Evolutionary conservation across 768 basidiomycete genomes (phyloP).

Genomic region (Tulasnella sp.): DNA sequence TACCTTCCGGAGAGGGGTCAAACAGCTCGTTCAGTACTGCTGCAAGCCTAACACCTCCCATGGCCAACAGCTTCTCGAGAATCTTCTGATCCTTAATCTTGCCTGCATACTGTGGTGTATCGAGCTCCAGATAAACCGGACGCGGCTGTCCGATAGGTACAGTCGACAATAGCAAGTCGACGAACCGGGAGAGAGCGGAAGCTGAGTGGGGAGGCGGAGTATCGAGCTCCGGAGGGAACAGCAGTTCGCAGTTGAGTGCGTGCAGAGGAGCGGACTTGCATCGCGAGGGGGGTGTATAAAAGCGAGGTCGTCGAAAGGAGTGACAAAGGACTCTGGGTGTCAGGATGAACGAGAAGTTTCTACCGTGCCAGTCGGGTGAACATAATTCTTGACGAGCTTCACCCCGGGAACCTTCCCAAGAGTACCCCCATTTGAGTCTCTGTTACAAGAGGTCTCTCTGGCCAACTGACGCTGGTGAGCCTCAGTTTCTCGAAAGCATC

Average conservation of each 20-base stretch:
- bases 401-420: no score
- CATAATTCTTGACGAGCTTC: no score
- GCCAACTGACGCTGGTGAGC: no score
- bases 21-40: conserved; percentile 70
- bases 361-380: no score
- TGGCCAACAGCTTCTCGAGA: conserved; percentile 70
- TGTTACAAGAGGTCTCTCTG: no score
- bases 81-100: conserved; percentile 52
- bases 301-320: no score
- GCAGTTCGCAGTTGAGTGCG: conserved; percentile 63
- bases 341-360: no score
- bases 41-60: conserved; percentile 74
- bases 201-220: conserved; percentile 5
- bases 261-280: no score
- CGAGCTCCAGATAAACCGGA: conserved; percentile 48
- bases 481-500: no score
- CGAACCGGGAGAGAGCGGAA: background rate
- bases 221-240: conserved; percentile 67
- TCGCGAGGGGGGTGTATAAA: no score
- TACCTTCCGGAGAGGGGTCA: conserved; percentile 19
- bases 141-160: conserved; percentile 10
- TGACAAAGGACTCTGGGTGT: no score
- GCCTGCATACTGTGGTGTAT: conserved; percentile 70
- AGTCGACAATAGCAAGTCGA: conserved; percentile 29
- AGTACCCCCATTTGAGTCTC: no score